Evolutionary conservation across 2,329 filamentous ascomycete species (phyloP).

Genomic region (Pseudogymnoascus sp.): DNA sequence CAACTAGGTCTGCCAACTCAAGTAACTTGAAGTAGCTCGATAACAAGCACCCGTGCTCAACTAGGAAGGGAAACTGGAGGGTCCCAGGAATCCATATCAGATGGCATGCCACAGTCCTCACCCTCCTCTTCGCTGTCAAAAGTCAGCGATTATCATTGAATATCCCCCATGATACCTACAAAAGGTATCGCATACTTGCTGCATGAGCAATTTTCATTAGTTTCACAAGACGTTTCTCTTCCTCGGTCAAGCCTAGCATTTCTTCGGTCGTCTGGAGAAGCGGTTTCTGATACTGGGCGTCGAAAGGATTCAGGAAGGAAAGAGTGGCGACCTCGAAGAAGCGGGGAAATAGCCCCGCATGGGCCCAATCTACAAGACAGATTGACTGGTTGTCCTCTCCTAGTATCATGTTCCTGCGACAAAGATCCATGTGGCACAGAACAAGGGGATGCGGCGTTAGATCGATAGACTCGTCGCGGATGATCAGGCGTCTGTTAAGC

Average conservation of each 20-base stretch:
- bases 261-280: constrained; percentile 14
- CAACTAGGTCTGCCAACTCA: not conserved
- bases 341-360: too few species aligned
- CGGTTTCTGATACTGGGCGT: constrained; percentile 14
- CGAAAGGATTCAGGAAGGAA: constrained; percentile 10
- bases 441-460: too few species aligned
- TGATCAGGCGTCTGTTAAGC: too few species aligned
- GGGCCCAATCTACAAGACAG: too few species aligned
- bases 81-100: not conserved
- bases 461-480: too few species aligned
- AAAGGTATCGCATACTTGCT: constrained; percentile 16
- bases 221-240: constrained; percentile 18
- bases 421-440: too few species aligned
- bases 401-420: too few species aligned
- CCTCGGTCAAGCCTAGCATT: constrained; percentile 17
- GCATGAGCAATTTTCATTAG: constrained; percentile 16
- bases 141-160: not conserved
- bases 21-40: not conserved
- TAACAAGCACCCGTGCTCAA: not conserved
- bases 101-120: not conserved
- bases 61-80: not conserved
- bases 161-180: constrained; percentile 7
- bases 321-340: too few species aligned
- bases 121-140: not conserved
- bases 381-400: too few species aligned